These are phyloP conservation scores for Hyparrhenia diplandra DNA, from an alignment of 176 grass and related monocot species.

Conservation along the genomic window DNA sequence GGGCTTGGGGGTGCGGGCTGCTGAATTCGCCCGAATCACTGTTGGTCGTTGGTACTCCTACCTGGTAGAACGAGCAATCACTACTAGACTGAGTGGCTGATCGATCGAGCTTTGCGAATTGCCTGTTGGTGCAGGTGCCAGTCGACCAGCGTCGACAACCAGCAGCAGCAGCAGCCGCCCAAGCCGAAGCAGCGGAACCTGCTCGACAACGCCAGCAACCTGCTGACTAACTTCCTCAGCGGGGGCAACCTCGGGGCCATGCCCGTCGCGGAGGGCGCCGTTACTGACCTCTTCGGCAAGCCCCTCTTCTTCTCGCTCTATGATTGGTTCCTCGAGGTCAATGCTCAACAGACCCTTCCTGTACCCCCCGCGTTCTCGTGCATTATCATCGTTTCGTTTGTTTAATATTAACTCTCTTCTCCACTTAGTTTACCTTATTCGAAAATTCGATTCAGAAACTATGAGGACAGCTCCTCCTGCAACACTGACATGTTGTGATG, in stretches of 20 bases:
- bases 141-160: slow-evolving; percentile 64
- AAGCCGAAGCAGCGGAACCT: slow-evolving; percentile 65
- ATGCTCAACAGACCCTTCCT: not conserved
- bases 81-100: not conserved
- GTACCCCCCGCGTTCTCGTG: not conserved
- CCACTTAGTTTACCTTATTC: not conserved
- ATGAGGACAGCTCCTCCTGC: not conserved
- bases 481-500: slow-evolving; percentile 11
- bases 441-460: not conserved
- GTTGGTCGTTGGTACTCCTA: too few species aligned
- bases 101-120: not conserved
- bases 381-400: not conserved
- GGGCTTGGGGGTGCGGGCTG: not conserved
- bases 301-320: slow-evolving; percentile 98
- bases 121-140: slow-evolving; percentile 58
- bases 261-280: slow-evolving; percentile 84
- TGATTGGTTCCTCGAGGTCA: slow-evolving; percentile 89
- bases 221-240: slow-evolving; percentile 83
- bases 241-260: slow-evolving; percentile 61
- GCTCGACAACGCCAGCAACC: slow-evolving; percentile 83
- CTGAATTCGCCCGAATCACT: not conserved
- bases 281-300: slow-evolving; percentile 78
- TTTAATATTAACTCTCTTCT: not conserved
- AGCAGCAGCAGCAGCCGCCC: slow-evolving; percentile 3
- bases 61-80: not conserved